Base-by-base conservation (phyloP, 257 asterid genomes). In the Penstemon newberryi region DNA sequence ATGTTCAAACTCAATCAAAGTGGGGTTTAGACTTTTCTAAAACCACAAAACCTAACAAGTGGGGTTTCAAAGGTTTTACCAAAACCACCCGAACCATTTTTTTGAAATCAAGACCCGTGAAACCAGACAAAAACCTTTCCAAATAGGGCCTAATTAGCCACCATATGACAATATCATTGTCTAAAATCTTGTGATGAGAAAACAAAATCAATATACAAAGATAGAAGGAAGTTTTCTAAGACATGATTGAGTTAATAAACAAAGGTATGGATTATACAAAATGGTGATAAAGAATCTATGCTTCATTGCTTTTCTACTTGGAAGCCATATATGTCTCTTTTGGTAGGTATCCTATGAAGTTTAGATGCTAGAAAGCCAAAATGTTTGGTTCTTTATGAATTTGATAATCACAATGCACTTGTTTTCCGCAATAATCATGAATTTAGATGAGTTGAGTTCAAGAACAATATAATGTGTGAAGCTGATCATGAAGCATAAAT, bases 241-340 rank as follows among this genome's bases (percentile, higher is more conserved):
- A 57, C 12, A 42, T 13, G 18, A 15, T 37, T 15, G 60, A 13
- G 63, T 42, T 42, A 51, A 37, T 50, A 19, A 71, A 56, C 66
- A 54, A 66, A 56, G 57, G 61, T 64, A 63, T 63, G 75, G 54
- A 64, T 58, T 72, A 6, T 64, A 52, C 36, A 58, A 75, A 25
- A 25, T 72, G 54, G 41, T 37, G 81, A 77, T 77, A 77, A 72
- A 25, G 78, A 67, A 49, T 66, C 13, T 4, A 6, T 4, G 49
- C 60, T 10, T 37, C 4, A 40, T 13, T 51, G 71, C 75, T 71
- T 66, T 74, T 84, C 89, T 40, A 73, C 64, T 59, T 19, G 78
- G 84, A 79, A 69, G 58, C 70, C 82, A 78, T 69, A 58, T 40
- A 33, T 38, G 39, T 45, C 2, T 4, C 8, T 59, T 46, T 70